Percentiles rank a stretch among this genome's conserved stretches.
These are phyloP conservation scores for Rhodotorula babjevae DNA, from an alignment of 768 basidiomycete species.

Conservation along the genomic window DNA sequence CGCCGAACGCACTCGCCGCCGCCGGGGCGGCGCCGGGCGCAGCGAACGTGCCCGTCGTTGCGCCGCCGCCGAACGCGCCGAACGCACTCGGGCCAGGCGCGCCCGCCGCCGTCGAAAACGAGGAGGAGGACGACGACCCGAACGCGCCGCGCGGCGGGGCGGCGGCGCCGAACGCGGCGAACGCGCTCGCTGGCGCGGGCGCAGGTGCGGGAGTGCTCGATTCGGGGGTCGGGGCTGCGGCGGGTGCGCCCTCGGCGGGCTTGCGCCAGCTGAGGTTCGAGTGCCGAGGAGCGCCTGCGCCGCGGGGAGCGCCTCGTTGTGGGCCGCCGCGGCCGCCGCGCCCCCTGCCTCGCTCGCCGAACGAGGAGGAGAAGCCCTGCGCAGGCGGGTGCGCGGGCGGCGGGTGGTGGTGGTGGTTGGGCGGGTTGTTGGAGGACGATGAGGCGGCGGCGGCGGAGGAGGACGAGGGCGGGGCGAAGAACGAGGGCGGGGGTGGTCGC, in stretches of 20 bases:
- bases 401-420: not conserved
- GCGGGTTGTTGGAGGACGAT: not conserved
- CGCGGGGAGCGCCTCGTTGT: not conserved
- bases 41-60: too few species aligned
- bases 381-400: too few species aligned
- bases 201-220: not conserved
- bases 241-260: not conserved
- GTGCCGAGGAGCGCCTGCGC: not conserved
- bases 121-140: not conserved
- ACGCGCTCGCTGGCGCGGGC: not conserved
- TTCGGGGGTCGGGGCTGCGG: fast-evolving
- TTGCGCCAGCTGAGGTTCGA: conserved; percentile 10
- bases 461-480: not conserved
- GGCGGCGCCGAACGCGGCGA: conserved; percentile 11
- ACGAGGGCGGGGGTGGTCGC: not conserved
- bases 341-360: not conserved
- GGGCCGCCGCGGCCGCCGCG: not conserved
- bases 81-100: not conserved
- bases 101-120: too few species aligned
- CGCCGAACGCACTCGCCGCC: conserved; percentile 4
- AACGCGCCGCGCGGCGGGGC: not conserved
- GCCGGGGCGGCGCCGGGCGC: too few species aligned
- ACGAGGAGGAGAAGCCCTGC: too few species aligned
- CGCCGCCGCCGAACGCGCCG: not conserved
- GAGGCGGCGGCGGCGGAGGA: not conserved